Conservation (phyloP, 495 filamentous ascomycete genomes). For the Neurospora tetrasperma region DNA sequence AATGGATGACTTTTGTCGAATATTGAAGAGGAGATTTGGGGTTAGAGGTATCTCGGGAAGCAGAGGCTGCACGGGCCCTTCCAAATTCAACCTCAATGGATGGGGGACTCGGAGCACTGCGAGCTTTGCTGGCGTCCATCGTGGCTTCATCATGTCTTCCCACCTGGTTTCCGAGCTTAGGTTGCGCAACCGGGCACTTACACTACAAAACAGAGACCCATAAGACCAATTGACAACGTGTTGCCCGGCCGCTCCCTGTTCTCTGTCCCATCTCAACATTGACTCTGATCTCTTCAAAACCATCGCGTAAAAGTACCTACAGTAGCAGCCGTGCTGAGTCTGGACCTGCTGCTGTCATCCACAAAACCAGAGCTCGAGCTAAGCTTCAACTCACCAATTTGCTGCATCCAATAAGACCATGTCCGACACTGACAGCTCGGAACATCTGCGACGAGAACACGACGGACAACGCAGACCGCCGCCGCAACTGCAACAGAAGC, state of each 20-base stretch:
- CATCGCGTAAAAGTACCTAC: background rate
- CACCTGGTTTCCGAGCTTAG: background rate
- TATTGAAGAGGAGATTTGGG: background rate
- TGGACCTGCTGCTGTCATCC: background rate
- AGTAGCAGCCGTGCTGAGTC: background rate
- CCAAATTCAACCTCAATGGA: background rate
- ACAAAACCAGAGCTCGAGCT: background rate
- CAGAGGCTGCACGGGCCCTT: background rate
- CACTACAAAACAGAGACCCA: background rate
- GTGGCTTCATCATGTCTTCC: constrained; percentile 7
- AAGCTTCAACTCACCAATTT: background rate
- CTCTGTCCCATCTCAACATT: background rate
- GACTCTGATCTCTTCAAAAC: background rate
- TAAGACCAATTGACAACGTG: background rate
- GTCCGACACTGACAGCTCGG: background rate
- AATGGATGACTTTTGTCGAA: background rate
- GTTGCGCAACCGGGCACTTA: background rate
- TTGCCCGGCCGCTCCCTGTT: background rate
- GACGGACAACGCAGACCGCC: background rate
- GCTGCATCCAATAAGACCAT: background rate
- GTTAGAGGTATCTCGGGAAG: background rate
- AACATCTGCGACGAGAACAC: background rate
- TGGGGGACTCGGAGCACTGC: background rate
- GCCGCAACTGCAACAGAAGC: background rate
- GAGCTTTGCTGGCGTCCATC: background rate